These are phyloP conservation scores for Moricandia moricandioides DNA, from an alignment of 345 rosid genomes.

Conservation along the genomic window DNA sequence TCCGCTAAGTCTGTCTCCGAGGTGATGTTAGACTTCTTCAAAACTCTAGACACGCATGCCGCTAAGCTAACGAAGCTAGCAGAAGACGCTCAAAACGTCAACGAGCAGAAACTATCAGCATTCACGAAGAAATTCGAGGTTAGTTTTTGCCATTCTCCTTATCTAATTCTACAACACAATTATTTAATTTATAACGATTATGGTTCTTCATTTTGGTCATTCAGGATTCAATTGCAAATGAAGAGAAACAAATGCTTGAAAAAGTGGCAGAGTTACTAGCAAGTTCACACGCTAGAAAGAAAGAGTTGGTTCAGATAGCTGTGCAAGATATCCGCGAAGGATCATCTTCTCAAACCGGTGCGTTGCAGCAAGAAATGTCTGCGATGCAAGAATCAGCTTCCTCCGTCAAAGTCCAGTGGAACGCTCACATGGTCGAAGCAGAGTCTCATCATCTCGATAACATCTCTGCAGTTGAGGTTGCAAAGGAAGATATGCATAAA, in stretches of 20 bases:
- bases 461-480: conserved; percentile 62
- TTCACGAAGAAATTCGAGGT: conserved; percentile 95
- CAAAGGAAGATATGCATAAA: conserved; percentile 70
- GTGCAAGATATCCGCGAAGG: conserved; percentile 77
- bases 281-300: conserved; percentile 80
- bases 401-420: conserved; percentile 70
- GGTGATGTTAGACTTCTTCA: conserved; percentile 67
- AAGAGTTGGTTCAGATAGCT: conserved; percentile 80
- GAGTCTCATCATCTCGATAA: conserved; percentile 73
- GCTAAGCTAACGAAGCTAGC: conserved; percentile 64
- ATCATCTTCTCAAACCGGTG: conserved; percentile 67
- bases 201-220: not conserved
- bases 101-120: conserved; percentile 72
- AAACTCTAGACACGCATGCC: conserved; percentile 68
- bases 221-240: conserved; percentile 81
- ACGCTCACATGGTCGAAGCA: conserved; percentile 59
- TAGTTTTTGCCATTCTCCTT: not conserved
- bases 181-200: not conserved
- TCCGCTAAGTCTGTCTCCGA: conserved; percentile 72
- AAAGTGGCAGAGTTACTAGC: conserved; percentile 85
- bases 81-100: conserved; percentile 72
- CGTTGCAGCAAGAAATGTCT: conserved; percentile 77
- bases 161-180: conserved; percentile 3
- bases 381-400: conserved; percentile 83
- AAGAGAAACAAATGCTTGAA: conserved; percentile 79